Conservation (phyloP, 345 rosid species). For the Gossypium herbaceum region DNA sequence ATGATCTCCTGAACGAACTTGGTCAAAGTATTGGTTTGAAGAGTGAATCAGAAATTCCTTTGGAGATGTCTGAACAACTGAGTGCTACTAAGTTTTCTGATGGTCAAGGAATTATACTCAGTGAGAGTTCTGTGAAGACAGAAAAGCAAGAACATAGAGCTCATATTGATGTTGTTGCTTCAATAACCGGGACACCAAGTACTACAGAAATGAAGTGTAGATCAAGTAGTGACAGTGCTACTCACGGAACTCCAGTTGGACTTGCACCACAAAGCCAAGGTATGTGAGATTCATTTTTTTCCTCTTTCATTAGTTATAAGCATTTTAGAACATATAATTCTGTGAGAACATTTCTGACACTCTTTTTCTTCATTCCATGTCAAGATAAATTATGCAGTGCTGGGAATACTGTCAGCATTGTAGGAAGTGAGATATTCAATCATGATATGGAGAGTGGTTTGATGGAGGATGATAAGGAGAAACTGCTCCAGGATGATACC, state of each 20-base stretch:
- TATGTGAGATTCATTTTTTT: slow-evolving; percentile 4
- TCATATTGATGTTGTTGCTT: neutral
- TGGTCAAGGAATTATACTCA: neutral
- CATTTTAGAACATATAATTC: neutral
- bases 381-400: neutral
- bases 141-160: neutral
- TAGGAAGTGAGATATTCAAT: neutral
- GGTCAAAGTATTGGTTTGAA: slow-evolving; percentile 5
- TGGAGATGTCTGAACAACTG: neutral
- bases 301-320: neutral
- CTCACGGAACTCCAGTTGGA: neutral
- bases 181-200: slow-evolving; percentile 3
- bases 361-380: neutral
- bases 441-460: neutral
- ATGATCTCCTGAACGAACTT: slow-evolving; percentile 5
- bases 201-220: neutral
- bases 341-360: neutral
- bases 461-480: slow-evolving; percentile 7
- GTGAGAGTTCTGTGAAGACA: neutral
- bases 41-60: slow-evolving; percentile 6
- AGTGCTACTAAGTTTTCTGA: neutral
- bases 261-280: slow-evolving; percentile 6
- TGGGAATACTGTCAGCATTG: neutral
- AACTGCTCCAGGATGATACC: neutral
- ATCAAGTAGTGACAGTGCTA: neutral